phyloP scores from a whole-genome alignment of 2,329 filamentous ascomycete genomes.

The Colletotrichum sp. region DNA sequence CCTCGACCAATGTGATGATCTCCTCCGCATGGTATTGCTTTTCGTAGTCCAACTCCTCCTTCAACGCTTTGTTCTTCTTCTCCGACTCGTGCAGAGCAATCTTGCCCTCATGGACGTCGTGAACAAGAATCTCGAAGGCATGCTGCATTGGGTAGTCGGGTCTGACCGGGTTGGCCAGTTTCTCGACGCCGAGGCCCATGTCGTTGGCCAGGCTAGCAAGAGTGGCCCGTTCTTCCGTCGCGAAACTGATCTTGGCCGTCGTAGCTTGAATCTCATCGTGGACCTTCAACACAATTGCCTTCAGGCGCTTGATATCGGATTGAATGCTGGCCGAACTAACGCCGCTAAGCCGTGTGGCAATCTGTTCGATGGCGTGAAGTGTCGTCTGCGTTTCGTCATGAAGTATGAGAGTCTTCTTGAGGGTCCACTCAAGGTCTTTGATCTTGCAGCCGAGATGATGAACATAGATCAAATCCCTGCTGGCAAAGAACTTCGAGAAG shows the following conservation, averaged over 20 bases:
- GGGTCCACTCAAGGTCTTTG: background rate
- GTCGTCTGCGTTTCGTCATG: background rate
- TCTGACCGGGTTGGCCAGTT: background rate
- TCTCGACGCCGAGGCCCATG: background rate
- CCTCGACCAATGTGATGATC: background rate
- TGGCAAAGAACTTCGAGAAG: background rate
- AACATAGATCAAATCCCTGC: background rate
- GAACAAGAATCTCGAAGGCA: background rate
- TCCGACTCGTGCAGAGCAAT: background rate
- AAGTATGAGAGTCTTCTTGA: background rate
- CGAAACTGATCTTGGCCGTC: background rate
- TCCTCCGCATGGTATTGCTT: background rate
- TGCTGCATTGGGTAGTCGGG: background rate
- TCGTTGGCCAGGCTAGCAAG: background rate
- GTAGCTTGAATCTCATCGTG: background rate
- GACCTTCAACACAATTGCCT: background rate
- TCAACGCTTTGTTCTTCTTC: accelerated
- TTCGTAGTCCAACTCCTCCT: background rate
- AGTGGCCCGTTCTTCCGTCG: background rate
- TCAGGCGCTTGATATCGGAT: background rate
- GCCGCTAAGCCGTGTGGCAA: background rate
- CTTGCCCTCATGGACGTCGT: background rate
- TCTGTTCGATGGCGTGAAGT: background rate
- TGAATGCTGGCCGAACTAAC: background rate
- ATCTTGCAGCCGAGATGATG: background rate